Evolutionary conservation across 108 stramenopile species (phyloP).

Genomic region (Aurantiochytrium sp.): DNA sequence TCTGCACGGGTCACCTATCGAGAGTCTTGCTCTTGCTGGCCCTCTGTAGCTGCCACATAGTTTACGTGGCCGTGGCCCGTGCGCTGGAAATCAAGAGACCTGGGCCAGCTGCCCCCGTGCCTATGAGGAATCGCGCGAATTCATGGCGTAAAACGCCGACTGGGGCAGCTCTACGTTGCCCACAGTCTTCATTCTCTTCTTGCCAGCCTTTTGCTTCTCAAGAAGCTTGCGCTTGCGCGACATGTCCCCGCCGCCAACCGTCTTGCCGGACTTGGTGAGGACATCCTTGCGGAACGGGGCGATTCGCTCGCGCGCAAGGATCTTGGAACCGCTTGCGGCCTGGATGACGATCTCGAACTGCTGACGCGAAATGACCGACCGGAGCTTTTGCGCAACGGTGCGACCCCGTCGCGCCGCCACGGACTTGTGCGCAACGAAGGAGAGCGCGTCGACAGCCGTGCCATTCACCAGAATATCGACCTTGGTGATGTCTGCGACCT

Average conservation of each 20-base stretch:
- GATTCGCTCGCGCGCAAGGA: conserved; percentile 78
- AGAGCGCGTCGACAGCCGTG: conserved; percentile 80
- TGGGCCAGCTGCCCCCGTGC: too few relatives aligned
- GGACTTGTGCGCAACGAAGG: conserved; percentile 82
- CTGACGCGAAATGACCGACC: conserved; percentile 84
- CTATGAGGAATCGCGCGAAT: conserved; percentile 75
- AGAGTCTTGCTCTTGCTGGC: too few relatives aligned
- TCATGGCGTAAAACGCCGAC: conserved; percentile 94
- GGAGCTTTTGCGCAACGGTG: conserved; percentile 78
- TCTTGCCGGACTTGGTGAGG: conserved; percentile 82
- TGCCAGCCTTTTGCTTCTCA: conserved; percentile 96
- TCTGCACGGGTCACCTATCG: too few relatives aligned
- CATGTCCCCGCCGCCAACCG: conserved; percentile 93
- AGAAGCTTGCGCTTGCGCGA: conserved; percentile 93
- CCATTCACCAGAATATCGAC: conserved; percentile 90
- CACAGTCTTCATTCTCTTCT: conserved; percentile 85
- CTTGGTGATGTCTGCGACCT: conserved; percentile 75
- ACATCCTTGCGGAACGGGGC: conserved; percentile 93
- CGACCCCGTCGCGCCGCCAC: conserved; percentile 69
- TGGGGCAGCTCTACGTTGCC: conserved; percentile 89
- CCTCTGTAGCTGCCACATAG: too few relatives aligned
- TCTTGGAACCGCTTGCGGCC: conserved; percentile 80
- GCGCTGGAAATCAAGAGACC: too few relatives aligned
- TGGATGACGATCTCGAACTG: conserved; percentile 97
- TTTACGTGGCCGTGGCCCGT: too few relatives aligned